These are phyloP conservation scores for Pseudocohnilembus persalinus DNA, from an alignment of 169 alveolate genomes.

Conservation along the genomic window DNA sequence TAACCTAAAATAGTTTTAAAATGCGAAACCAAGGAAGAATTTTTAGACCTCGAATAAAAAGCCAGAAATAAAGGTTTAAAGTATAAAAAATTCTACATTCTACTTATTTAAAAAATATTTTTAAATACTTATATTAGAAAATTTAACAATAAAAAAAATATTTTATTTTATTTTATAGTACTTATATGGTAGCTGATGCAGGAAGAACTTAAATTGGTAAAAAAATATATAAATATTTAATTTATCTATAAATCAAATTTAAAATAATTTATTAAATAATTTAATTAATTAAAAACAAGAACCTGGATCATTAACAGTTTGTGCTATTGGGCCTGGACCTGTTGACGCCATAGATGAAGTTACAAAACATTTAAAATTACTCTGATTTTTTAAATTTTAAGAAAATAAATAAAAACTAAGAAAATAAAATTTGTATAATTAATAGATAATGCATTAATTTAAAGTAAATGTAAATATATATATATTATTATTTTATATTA, in stretches of 20 bases:
- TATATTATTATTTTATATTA: too few relatives aligned
- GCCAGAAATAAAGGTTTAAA: constrained; percentile 30
- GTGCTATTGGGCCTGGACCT: constrained; percentile 57
- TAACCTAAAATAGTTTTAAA: constrained; percentile 54
- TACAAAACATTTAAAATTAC: constrained; percentile 47
- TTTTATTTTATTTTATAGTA: too few relatives aligned
- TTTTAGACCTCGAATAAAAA: constrained; percentile 28
- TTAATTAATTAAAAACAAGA: constrained; percentile 23
- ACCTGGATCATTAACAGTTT: constrained; percentile 52
- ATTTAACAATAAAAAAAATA: too few relatives aligned
- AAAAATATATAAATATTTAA: too few relatives aligned
- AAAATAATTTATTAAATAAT: too few relatives aligned
- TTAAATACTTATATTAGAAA: too few relatives aligned
- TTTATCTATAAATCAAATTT: neutral
- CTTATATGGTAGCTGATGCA: constrained; percentile 51
- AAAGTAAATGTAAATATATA: too few relatives aligned
- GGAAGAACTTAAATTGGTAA: constrained; percentile 56
- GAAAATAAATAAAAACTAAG: too few relatives aligned
- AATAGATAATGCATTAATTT: too few relatives aligned
- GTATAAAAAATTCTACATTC: neutral
- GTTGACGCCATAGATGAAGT: constrained; percentile 36
- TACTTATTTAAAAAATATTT: too few relatives aligned
- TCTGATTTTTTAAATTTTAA: constrained; percentile 23
- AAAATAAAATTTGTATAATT: too few relatives aligned
- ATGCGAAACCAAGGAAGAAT: constrained; percentile 33